These are phyloP conservation scores for Trichopus zeylanicus DNA, from an alignment of 116 monocot genomes.

Conservation along the genomic window DNA sequence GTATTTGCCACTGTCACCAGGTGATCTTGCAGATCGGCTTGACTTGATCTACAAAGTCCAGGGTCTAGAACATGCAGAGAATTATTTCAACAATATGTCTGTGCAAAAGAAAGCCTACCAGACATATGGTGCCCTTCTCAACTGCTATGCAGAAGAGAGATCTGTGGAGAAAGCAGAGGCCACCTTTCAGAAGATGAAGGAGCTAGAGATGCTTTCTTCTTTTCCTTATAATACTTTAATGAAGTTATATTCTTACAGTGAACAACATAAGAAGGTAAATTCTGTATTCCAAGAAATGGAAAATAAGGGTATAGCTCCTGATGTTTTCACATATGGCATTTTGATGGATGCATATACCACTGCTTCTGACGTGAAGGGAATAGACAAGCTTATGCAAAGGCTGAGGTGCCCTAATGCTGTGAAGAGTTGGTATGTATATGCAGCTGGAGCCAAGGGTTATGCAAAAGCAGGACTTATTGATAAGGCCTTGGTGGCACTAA, in stretches of 20 bases:
- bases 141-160: conserved; percentile 34
- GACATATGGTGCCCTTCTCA: conserved; percentile 29
- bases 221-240: conserved; percentile 26
- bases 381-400: conserved; percentile 20
- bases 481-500: conserved; percentile 18
- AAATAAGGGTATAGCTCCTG: conserved; percentile 14
- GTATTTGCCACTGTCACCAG: conserved; percentile 12
- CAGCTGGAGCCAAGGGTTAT: conserved; percentile 20
- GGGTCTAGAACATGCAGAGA: conserved; percentile 37
- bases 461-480: conserved; percentile 17
- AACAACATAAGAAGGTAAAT: conserved; percentile 16
- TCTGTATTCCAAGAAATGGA: conserved; percentile 20
- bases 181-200: conserved; percentile 23
- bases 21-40: conserved; percentile 20
- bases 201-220: conserved; percentile 7
- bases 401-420: background rate
- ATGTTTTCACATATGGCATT: conserved; percentile 13
- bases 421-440: conserved; percentile 11
- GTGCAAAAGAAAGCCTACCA: conserved; percentile 16
- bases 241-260: conserved; percentile 17
- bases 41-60: conserved; percentile 24
- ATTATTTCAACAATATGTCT: conserved; percentile 27
- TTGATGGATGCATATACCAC: conserved; percentile 19
- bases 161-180: conserved; percentile 31
- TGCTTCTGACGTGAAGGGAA: conserved; percentile 7